Percentiles rank a stretch among this genome's conserved stretches.
These are phyloP conservation scores for Fusarium chlamydosporum DNA, from an alignment of 2,329 filamentous ascomycete species.

Conservation along the genomic window DNA sequence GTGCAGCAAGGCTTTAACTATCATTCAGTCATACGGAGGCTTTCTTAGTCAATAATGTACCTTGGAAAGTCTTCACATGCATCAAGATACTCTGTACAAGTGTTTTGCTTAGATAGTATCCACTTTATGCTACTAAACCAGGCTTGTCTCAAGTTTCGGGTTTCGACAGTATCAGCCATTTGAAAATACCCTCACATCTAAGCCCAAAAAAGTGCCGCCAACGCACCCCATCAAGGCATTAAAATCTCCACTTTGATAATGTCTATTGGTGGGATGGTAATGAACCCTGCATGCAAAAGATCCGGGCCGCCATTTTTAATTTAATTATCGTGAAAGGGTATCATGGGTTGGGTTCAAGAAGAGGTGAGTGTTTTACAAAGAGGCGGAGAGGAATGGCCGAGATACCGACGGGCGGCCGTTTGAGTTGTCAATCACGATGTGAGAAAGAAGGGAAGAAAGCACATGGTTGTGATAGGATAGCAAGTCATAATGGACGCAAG, in stretches of 20 bases:
- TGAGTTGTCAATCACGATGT: conserved; percentile 6
- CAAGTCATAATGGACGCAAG: conserved; percentile 12
- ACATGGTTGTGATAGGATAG: conserved; percentile 11
- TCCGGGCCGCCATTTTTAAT: background rate
- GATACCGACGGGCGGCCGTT: conserved; percentile 15
- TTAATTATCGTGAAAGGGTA: conserved; percentile 15
- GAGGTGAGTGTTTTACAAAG: background rate
- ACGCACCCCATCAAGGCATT: conserved; percentile 2
- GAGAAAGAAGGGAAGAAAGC: background rate
- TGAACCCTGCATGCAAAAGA: conserved; percentile 8
- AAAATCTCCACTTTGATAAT: background rate
- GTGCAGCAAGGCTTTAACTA: background rate
- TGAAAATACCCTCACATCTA: conserved; percentile 17
- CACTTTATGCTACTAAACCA: background rate
- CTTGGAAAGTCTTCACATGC: conserved; percentile 35
- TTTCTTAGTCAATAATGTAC: background rate
- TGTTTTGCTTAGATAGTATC: background rate
- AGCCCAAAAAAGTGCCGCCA: background rate
- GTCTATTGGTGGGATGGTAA: conserved; percentile 1
- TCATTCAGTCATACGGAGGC: too few relatives aligned
- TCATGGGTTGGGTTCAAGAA: background rate
- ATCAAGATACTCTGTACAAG: conserved; percentile 6
- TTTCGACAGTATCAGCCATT: conserved; percentile 18
- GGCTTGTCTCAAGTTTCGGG: conserved; percentile 8
- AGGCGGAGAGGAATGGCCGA: conserved; percentile 30